These are phyloP conservation scores for Leccinum variicolor DNA, from an alignment of 768 basidiomycete genomes.

Conservation along the genomic window DNA sequence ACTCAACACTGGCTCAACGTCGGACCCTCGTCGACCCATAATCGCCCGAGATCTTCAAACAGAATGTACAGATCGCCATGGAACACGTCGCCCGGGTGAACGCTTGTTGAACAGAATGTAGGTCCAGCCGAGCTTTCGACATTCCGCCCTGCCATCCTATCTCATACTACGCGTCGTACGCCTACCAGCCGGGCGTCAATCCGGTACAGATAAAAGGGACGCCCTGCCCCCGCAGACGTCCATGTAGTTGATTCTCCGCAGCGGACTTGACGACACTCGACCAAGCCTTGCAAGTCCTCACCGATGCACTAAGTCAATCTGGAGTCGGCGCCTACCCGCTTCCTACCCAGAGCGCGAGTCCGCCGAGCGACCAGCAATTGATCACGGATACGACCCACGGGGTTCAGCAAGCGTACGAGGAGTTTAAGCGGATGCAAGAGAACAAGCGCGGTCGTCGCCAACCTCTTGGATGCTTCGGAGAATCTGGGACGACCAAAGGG, in stretches of 20 bases:
- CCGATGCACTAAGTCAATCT: slow-evolving; percentile 49
- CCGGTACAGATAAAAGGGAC: slow-evolving; percentile 45
- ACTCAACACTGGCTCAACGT: no score
- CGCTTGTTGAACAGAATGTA: slow-evolving; percentile 51
- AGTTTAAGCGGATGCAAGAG: slow-evolving; percentile 52
- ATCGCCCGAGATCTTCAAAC: no score
- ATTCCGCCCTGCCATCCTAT: neutral
- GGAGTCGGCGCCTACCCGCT: slow-evolving; percentile 69
- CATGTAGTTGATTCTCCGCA: slow-evolving; percentile 12
- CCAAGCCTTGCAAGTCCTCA: slow-evolving; percentile 43
- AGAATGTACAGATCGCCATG: slow-evolving; percentile 13
- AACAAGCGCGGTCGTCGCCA: slow-evolving; percentile 53
- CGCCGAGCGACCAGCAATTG: slow-evolving; percentile 46
- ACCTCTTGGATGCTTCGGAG: slow-evolving; percentile 35
- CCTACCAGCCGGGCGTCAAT: slow-evolving; percentile 47
- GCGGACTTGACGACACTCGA: slow-evolving; percentile 50
- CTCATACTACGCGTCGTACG: no score
- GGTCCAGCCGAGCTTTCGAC: slow-evolving; percentile 17
- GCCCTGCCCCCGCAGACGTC: neutral
- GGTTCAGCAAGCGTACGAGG: slow-evolving; percentile 48
- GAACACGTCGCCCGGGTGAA: slow-evolving; percentile 41
- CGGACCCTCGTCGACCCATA: no score
- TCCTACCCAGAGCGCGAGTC: slow-evolving; percentile 25
- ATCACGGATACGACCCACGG: slow-evolving; percentile 39
- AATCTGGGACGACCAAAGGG: slow-evolving; percentile 11